Evolutionary conservation across 805 yeast genomes (phyloP), one percentile per base, ranked within the genome.

Genomic region (Candida argentea): DNA sequence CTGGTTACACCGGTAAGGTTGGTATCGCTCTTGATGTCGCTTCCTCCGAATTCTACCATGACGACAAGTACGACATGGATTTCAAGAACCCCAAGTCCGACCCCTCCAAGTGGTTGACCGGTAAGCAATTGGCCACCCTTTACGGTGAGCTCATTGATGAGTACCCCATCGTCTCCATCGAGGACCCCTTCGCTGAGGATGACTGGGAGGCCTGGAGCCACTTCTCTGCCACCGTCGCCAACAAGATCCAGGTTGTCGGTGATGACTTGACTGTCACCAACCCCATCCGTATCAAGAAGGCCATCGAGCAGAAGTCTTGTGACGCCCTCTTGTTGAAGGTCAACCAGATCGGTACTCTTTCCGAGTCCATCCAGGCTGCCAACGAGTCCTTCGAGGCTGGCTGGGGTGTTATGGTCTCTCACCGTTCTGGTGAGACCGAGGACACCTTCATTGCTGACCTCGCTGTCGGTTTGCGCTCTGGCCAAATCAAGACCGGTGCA

Each of bases 401-500:
- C 58, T 89, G 98, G 98, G 96, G 96, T 75, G 95, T 87, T 59
- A 87, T 89, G 96, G 97, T 91, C 53, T 87, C 96, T 55, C 98
- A 89, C 85, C 86, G 98, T 79, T 87, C 96, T 51, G 98, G 98
- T 72, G 98, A 89, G 76, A 87, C 96, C 47, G 98, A 91, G 73
- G 98, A 91, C 70, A 80, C 93, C 55, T 79, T 84, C 73, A 89
- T 89, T 65, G 97, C 98, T 57, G 97, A 89, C 68, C 76, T 89
- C 61, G 72, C 85, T 54, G 98, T 91, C 52, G 97, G 97, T 74
- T 76, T 89, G 65, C 85, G 96, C 79, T 53, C 94, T 46, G 98
- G 96, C 63, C 97, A 89, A 76, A 83, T 89, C 69, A 89, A 89
- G 87, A 84, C 96, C 49, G 98, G 98, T 79, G 97, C 98, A 61